These are phyloP conservation scores for Lagenidium sp. DNA, from an alignment of 352 stramenopile species.

Conservation along the genomic window DNA sequence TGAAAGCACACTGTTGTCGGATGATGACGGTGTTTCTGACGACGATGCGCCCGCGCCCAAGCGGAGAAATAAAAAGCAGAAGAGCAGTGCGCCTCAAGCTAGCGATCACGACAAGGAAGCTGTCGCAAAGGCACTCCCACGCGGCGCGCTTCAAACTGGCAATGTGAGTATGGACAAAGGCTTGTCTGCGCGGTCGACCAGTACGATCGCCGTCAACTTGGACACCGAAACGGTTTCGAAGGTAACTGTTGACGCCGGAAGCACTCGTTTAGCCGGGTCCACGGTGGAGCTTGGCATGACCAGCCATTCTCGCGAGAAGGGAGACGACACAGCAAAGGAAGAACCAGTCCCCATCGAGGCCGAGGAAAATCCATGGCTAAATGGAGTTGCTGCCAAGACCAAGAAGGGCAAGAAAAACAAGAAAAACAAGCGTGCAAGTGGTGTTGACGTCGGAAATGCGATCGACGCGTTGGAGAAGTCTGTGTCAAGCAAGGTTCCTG, in stretches of 20 bases:
- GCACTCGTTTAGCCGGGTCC: conserved; percentile 19
- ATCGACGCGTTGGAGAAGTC: conserved; percentile 57
- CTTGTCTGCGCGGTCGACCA: conserved; percentile 49
- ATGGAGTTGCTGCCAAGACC: conserved; percentile 30
- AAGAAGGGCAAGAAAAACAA: conserved; percentile 60
- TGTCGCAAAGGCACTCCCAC: conserved; percentile 40
- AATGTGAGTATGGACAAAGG: conserved; percentile 68
- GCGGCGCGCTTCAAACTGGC: conserved; percentile 43
- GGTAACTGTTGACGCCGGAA: conserved; percentile 17
- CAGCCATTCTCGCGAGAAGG: conserved; percentile 14
- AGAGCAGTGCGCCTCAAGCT: conserved; percentile 23
- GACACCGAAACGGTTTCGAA: conserved; percentile 22
- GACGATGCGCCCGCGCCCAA: conserved; percentile 25
- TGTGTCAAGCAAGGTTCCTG: conserved; percentile 13
- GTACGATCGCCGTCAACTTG: conserved; percentile 66
- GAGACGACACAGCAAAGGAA: neutral
- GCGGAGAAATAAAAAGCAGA: conserved; percentile 22
- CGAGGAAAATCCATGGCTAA: conserved; percentile 70
- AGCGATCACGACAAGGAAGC: conserved; percentile 42
- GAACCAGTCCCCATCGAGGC: conserved; percentile 8
- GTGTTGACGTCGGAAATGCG: conserved; percentile 31
- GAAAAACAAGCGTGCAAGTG: conserved; percentile 33
- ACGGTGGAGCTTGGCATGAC: conserved; percentile 17
- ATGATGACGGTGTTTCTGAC: conserved; percentile 41
- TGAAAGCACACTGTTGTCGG: conserved; percentile 51